Evolutionary conservation across 176 grass and related monocot species (phyloP).

Genomic region (Bonia amplexicaulis): DNA sequence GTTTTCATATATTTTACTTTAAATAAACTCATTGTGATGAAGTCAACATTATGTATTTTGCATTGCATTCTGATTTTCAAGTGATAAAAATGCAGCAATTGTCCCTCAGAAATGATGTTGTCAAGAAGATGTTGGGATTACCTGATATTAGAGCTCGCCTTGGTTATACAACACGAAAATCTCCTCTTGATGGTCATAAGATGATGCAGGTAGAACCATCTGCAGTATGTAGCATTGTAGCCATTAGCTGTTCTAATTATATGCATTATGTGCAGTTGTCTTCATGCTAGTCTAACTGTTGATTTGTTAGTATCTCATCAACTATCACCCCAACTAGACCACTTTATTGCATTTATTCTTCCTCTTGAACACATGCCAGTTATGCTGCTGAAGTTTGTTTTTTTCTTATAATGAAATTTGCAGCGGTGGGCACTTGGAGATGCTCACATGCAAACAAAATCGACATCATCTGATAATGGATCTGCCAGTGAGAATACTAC

Average conservation of each 20-base stretch:
- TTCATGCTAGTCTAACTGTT: slow-evolving; percentile 9
- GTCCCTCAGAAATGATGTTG: slow-evolving; percentile 53
- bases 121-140: slow-evolving; percentile 49
- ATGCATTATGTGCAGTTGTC: neutral
- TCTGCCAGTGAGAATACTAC: neutral
- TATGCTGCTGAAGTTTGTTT: slow-evolving; percentile 1
- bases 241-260: neutral
- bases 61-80: slow-evolving; percentile 32
- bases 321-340: neutral
- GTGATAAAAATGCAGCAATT: slow-evolving; percentile 64
- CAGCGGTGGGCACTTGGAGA: neutral
- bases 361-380: neutral
- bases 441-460: slow-evolving; percentile 18
- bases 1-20: slow-evolving; percentile 18
- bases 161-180: slow-evolving; percentile 14
- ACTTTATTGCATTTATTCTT: slow-evolving; percentile 9
- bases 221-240: neutral
- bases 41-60: slow-evolving; percentile 9
- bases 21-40: neutral
- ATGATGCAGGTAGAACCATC: slow-evolving; percentile 31
- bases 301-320: neutral
- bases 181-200: slow-evolving; percentile 14
- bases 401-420: neutral
- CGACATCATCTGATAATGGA: slow-evolving; percentile 37
- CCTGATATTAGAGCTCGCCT: slow-evolving; percentile 32